phyloP scores from a whole-genome alignment of 306 rosid species.

The Alnus rubra region DNA sequence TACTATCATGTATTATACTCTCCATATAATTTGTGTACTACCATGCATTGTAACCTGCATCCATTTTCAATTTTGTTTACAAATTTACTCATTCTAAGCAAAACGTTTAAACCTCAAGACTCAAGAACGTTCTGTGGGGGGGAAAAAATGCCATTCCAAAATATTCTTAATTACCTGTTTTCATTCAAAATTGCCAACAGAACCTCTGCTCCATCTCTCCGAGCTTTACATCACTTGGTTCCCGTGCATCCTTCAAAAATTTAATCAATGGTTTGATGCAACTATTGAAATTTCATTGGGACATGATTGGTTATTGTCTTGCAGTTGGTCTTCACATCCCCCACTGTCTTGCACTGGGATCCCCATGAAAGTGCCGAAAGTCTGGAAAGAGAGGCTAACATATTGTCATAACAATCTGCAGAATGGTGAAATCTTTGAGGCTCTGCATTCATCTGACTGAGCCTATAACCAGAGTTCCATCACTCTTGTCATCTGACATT shows the following conservation, averaged over 20 bases:
- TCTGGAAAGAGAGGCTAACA: constrained; percentile 1
- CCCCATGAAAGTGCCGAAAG: constrained; percentile 31
- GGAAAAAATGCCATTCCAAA: neutral
- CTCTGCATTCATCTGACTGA: constrained; percentile 13
- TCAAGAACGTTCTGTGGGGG: neutral
- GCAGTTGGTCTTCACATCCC: constrained; percentile 13
- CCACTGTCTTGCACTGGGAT: constrained; percentile 32
- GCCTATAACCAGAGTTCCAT: neutral
- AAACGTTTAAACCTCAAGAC: neutral
- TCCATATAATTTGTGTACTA: neutral
- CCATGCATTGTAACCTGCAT: neutral
- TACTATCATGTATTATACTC: neutral
- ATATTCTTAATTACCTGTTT: constrained; percentile 26
- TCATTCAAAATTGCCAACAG: constrained; percentile 24
- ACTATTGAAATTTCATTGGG: neutral
- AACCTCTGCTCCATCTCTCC: constrained; percentile 26
- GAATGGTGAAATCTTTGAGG: neutral
- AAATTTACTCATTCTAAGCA: neutral
- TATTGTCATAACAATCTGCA: neutral
- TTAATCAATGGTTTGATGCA: constrained; percentile 15
- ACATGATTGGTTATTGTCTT: neutral
- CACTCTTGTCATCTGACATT: neutral
- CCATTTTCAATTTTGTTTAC: neutral
- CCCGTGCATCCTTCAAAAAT: constrained; percentile 26
- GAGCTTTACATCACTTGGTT: constrained; percentile 22